These are phyloP conservation scores for Botrytis paeoniae DNA, from an alignment of 2,329 filamentous ascomycete species.

Conservation along the genomic window DNA sequence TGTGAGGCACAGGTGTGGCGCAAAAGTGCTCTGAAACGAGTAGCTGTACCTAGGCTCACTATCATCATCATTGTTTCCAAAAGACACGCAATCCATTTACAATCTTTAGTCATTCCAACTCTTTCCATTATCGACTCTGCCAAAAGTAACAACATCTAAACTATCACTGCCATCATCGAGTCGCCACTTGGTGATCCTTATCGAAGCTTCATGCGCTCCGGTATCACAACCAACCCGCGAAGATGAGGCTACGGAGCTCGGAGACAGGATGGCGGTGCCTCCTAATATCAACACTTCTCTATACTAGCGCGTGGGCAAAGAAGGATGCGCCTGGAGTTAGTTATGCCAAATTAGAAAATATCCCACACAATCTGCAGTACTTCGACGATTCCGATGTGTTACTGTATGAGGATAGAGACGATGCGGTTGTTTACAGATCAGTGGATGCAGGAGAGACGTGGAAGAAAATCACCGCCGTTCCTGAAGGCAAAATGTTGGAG, in stretches of 20 bases:
- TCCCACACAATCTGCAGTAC: slow-evolving; percentile 73
- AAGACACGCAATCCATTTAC: slow-evolving; percentile 19
- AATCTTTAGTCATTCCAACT: background rate
- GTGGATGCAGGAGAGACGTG: slow-evolving; percentile 77
- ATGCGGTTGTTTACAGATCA: slow-evolving; percentile 71
- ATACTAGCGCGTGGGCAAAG: slow-evolving; percentile 32
- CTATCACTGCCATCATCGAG: slow-evolving; percentile 3
- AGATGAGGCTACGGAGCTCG: slow-evolving; percentile 36
- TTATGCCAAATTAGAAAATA: slow-evolving; percentile 61
- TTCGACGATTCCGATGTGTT: slow-evolving; percentile 86
- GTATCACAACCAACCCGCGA: slow-evolving; percentile 28
- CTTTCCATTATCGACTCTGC: background rate
- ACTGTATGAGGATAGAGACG: slow-evolving; percentile 66
- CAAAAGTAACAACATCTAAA: background rate
- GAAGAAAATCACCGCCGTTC: slow-evolving; percentile 62
- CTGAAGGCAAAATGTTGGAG: slow-evolving; percentile 58
- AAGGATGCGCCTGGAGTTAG: slow-evolving; percentile 59
- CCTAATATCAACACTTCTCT: slow-evolving; percentile 34
- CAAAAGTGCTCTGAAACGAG: slow-evolving; percentile 18
- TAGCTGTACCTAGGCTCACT: background rate
- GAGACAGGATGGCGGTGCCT: slow-evolving; percentile 35
- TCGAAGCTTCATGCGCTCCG: slow-evolving; percentile 36
- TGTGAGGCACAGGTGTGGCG: slow-evolving; percentile 16
- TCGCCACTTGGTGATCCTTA: slow-evolving; percentile 28
- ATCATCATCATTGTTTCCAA: slow-evolving; percentile 16